Evolutionary conservation across 2,329 filamentous ascomycete species (phyloP).

Genomic region (Paraphaeosphaeria sporulosa): DNA sequence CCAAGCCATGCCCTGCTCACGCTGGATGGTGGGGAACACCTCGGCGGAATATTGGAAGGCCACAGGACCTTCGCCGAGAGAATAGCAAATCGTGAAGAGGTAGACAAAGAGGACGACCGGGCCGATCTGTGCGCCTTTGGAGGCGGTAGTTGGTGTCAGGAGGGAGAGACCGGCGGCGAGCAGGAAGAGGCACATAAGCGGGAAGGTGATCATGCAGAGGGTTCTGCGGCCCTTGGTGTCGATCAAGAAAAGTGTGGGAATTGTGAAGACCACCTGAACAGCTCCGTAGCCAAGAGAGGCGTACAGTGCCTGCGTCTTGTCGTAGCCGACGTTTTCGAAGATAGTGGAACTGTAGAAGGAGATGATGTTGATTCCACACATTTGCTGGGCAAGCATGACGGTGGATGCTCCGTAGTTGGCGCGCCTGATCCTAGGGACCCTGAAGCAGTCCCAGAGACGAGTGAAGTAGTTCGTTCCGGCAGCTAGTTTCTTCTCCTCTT

Average conservation of each 20-base stretch:
- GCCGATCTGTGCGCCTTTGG: conserved; percentile 35
- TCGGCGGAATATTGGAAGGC: conserved; percentile 55
- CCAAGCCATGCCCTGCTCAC: conserved; percentile 52
- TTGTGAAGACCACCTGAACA: conserved; percentile 46
- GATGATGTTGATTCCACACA: conserved; percentile 72
- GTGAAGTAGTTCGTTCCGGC: conserved; percentile 46
- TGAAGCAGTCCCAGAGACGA: conserved; percentile 59
- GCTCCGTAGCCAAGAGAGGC: conserved; percentile 49
- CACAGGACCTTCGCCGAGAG: conserved; percentile 57
- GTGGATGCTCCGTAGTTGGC: conserved; percentile 50
- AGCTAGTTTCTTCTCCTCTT: conserved; percentile 44
- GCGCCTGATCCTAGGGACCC: conserved; percentile 47
- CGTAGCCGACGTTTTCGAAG: conserved; percentile 63
- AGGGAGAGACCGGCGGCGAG: conserved; percentile 47
- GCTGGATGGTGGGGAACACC: conserved; percentile 49
- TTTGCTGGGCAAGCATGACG: conserved; percentile 51
- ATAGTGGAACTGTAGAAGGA: conserved; percentile 79
- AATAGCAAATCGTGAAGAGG: conserved; percentile 48
- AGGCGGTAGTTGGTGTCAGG: conserved; percentile 30
- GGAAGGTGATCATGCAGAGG: conserved; percentile 44
- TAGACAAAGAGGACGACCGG: conserved; percentile 48
- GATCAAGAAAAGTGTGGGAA: conserved; percentile 49
- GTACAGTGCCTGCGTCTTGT: conserved; percentile 37
- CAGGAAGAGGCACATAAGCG: conserved; percentile 47
- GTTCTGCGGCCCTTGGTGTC: conserved; percentile 49